Conservation (phyloP, 495 filamentous ascomycete genomes). For the Terfezia claveryi region DNA sequence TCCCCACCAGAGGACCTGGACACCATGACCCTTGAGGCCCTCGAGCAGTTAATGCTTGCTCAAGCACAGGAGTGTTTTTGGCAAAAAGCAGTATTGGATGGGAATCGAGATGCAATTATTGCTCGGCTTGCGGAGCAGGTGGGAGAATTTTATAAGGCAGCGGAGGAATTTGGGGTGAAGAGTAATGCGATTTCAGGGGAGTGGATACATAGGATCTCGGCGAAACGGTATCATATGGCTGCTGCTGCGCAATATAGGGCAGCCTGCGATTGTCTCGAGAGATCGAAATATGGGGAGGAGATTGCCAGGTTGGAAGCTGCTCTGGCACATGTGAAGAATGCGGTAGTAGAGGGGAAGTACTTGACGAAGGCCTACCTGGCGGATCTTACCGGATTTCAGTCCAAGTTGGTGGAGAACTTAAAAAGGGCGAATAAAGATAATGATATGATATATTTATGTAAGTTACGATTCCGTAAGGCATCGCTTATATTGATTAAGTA, state of each 20-base stretch:
- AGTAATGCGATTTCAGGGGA: slow-evolving; percentile 71
- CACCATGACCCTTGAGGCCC: slow-evolving; percentile 55
- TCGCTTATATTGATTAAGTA: background rate
- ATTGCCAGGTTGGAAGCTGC: slow-evolving; percentile 69
- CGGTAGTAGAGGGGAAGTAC: slow-evolving; percentile 64
- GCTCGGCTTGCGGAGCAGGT: slow-evolving; percentile 80
- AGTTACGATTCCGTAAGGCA: background rate
- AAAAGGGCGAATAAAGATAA: slow-evolving; percentile 93
- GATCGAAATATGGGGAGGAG: slow-evolving; percentile 87
- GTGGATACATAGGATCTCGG: slow-evolving; percentile 96
- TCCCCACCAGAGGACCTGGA: slow-evolving; percentile 94
- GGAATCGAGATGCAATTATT: slow-evolving; percentile 73
- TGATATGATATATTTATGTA: slow-evolving; percentile 71
- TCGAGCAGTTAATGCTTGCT: slow-evolving; percentile 65
- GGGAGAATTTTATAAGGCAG: slow-evolving; percentile 70
- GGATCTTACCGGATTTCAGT: slow-evolving; percentile 68
- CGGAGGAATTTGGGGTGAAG: slow-evolving; percentile 66
- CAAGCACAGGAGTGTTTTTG: slow-evolving; percentile 96
- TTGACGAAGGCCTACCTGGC: slow-evolving; percentile 63
- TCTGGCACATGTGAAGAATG: slow-evolving; percentile 63
- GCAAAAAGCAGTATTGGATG: slow-evolving; percentile 91
- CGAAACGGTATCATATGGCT: slow-evolving; percentile 94
- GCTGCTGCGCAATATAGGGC: slow-evolving; percentile 91
- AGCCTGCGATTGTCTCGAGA: slow-evolving; percentile 78
- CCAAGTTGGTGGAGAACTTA: slow-evolving; percentile 59